These are phyloP conservation scores for Exophiala mesophila DNA, from an alignment of 2,329 filamentous ascomycete genomes.

Conservation along the genomic window DNA sequence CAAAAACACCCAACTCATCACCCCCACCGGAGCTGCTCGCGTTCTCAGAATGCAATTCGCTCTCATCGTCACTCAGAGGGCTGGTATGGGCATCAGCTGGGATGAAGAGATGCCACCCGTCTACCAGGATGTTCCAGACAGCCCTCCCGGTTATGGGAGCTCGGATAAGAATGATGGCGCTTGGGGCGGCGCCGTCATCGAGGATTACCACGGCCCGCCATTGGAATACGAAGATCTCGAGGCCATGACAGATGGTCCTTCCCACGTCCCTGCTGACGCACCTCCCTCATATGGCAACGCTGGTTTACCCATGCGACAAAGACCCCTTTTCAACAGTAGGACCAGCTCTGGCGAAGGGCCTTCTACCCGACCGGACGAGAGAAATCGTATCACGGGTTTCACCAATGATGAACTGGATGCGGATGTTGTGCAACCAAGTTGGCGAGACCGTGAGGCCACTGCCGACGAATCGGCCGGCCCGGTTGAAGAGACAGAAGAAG, in stretches of 20 bases:
- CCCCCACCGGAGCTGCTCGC: constrained; percentile 82
- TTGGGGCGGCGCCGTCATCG: constrained; percentile 37
- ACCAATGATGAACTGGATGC: constrained; percentile 26
- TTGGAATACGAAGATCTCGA: constrained; percentile 46
- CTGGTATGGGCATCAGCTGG: constrained; percentile 88
- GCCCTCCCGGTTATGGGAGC: constrained; percentile 66
- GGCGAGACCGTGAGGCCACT: constrained; percentile 8
- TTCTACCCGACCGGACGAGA: constrained; percentile 6
- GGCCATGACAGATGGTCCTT: constrained; percentile 35
- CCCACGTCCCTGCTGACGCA: constrained; percentile 14
- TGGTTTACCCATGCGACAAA: constrained; percentile 12
- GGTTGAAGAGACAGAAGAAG: constrained; percentile 20
- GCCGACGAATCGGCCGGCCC: constrained; percentile 1
- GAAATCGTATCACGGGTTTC: constrained; percentile 11
- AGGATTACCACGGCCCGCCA: constrained; percentile 44
- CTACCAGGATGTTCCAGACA: constrained; percentile 87
- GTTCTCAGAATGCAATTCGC: constrained; percentile 91
- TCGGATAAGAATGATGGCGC: constrained; percentile 34
- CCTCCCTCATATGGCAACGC: constrained; percentile 18
- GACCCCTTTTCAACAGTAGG: constrained; percentile 1
- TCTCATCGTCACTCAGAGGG: constrained; percentile 73
- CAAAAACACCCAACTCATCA: constrained; percentile 67
- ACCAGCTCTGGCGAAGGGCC: constrained; percentile 11
- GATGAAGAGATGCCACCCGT: constrained; percentile 92
- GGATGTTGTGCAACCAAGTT: constrained; percentile 19